Base-by-base conservation (phyloP, 2,329 filamentous ascomycete species). In the Exophiala sideris region DNA sequence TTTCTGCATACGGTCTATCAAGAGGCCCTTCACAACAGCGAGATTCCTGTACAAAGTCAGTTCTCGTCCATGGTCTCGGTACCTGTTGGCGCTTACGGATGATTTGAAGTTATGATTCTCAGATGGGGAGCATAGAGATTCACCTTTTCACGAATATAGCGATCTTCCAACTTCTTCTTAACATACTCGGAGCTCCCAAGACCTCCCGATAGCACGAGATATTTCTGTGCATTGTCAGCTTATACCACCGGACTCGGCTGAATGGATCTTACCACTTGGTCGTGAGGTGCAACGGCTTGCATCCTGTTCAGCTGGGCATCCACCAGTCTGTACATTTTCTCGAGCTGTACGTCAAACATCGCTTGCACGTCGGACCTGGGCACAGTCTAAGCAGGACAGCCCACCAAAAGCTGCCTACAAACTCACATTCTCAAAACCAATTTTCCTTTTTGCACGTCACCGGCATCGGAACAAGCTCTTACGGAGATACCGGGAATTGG, bases 101-200 rank as follows among this genome's bases (percentile, higher is more conserved):
- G 68, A 51, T 66, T 65, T 8, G 67, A 67, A 14, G 64, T 57
- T 3, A 70, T 58, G 20, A 71, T 57, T 6, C 64, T 61, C 56
- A 70, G 62, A 1, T 58, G 50, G 9, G 58, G 47, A 1, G 60
- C 55, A 47, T 64, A 66, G 4, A 61, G 47, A 50, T 53, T 7
- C 52, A 59, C 10, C 52, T 39, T 36, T 16, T 51, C 7, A 48
- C 60, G 45, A n/a, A 39, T 38, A 44, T 65, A 70, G 48, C 58
- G 56, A 5, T 65, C 54, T 16, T 64, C 45, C 5, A 70, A 55
- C 7, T 64, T 54, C 18, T 65, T 52, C n/a, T 59, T 54, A 10
- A 70, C 61, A 41, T 70, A 69, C 0, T 64, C 61, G 2, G 67
- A 70, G 49, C 67, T 68, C 1, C 67, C 68, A 29, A 70, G 64